Evolutionary conservation across 2,329 filamentous ascomycete genomes (phyloP).

Genomic region (Zymoseptoria ardabiliae): DNA sequence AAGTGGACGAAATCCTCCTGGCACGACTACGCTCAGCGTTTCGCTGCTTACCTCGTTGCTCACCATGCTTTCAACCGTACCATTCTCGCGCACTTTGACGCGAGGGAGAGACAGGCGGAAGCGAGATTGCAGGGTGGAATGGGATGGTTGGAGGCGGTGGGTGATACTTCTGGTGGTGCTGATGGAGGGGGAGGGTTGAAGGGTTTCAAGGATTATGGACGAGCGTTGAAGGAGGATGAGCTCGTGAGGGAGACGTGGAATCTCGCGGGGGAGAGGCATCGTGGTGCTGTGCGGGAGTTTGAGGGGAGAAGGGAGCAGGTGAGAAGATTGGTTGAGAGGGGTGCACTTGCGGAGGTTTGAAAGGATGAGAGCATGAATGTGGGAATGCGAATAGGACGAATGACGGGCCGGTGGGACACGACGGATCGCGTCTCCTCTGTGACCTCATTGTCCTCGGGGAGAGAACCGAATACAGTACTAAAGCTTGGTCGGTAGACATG

Average conservation of each 20-base stretch:
- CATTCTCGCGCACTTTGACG: constrained; percentile 50
- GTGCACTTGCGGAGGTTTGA: constrained; percentile 15
- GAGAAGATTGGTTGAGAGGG: constrained; percentile 15
- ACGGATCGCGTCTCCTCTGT: no score
- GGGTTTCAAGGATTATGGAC: constrained; percentile 52
- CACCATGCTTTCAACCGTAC: constrained; percentile 49
- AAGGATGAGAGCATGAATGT: background rate
- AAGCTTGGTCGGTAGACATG: no score
- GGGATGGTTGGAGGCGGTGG: constrained; percentile 47
- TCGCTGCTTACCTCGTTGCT: constrained; percentile 50
- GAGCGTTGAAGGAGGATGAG: constrained; percentile 57
- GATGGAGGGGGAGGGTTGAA: constrained; percentile 24
- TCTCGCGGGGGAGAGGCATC: constrained; percentile 53
- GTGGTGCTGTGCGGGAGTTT: constrained; percentile 52
- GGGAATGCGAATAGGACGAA: no score
- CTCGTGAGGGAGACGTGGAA: constrained; percentile 55
- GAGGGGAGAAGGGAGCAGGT: constrained; percentile 42
- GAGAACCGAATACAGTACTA: no score
- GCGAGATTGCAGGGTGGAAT: constrained; percentile 32
- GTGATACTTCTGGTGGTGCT: constrained; percentile 31
- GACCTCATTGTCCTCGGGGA: no score
- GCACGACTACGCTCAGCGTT: constrained; percentile 45
- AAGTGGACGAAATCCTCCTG: constrained; percentile 43
- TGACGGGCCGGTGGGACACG: no score
- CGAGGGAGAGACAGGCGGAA: constrained; percentile 39